Conservation (phyloP, 1,284 basidiomycete species). For the Trametes sp. region DNA sequence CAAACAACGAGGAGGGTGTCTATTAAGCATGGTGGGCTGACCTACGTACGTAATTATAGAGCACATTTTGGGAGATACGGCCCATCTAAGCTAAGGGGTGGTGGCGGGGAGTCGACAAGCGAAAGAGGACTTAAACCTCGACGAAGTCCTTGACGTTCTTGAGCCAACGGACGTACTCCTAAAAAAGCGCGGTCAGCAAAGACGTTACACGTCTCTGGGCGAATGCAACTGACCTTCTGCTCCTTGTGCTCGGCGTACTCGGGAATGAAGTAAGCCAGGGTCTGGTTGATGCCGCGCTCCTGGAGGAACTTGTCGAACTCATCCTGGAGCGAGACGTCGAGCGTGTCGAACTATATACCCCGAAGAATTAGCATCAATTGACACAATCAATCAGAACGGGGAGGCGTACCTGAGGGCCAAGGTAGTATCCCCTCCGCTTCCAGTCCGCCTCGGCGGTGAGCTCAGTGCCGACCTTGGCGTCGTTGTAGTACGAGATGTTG, state of each 20-base stretch:
- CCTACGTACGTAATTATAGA: conserved; percentile 25
- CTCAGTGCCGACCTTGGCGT: conserved; percentile 76
- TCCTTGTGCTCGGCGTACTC: conserved; percentile 91
- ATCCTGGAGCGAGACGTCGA: conserved; percentile 88
- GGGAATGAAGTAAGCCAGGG: conserved; percentile 82
- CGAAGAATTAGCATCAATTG: conserved; percentile 2
- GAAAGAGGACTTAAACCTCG: conserved; percentile 48
- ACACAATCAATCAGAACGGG: conserved; percentile 5
- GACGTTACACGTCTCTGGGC: conserved; percentile 11
- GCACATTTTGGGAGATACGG: conserved; percentile 16
- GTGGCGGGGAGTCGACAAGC: not conserved
- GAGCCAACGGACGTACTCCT: conserved; percentile 72
- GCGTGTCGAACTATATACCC: conserved; percentile 78
- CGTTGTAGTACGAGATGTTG: conserved; percentile 88
- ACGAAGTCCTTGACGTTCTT: conserved; percentile 86
- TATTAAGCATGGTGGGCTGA: conserved; percentile 21
- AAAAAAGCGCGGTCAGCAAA: not conserved
- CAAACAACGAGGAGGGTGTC: conserved; percentile 22
- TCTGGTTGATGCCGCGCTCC: conserved; percentile 89
- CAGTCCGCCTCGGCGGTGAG: conserved; percentile 92
- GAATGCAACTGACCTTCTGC: conserved; percentile 70
- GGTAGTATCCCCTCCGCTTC: conserved; percentile 90
- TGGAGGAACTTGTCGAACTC: conserved; percentile 85
- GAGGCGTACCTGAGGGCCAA: conserved; percentile 82
- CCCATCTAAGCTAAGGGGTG: conserved; percentile 16